Conservation (phyloP, 2,329 filamentous ascomycete genomes). For the Colletotrichum endophyticum region DNA sequence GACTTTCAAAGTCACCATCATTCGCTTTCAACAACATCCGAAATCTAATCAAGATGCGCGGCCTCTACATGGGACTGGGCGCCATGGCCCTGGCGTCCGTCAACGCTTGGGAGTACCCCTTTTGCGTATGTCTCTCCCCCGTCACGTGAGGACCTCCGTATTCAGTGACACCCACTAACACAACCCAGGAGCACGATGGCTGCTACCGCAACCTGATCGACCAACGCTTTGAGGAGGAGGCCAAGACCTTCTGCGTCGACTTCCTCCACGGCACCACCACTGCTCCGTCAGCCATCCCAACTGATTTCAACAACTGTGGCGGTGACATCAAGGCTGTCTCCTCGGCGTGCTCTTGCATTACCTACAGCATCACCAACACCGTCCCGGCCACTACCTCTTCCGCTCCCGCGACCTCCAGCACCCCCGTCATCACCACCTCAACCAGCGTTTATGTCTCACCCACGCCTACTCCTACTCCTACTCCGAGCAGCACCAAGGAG, state of each 20-base stretch:
- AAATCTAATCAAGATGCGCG: constrained; percentile 35
- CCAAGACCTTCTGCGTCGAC: constrained; percentile 34
- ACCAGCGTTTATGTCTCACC: not conserved
- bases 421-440: not conserved
- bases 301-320: constrained; percentile 34
- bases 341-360: constrained; percentile 43
- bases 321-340: constrained; percentile 23
- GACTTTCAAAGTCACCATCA: constrained; percentile 14
- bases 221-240: constrained; percentile 31
- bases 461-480: not conserved
- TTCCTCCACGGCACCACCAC: constrained; percentile 34
- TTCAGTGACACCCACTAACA: not conserved
- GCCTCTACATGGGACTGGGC: constrained; percentile 29
- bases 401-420: not conserved
- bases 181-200: constrained; percentile 30
- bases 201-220: constrained; percentile 41
- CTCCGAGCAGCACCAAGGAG: not conserved
- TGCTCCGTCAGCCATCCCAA: constrained; percentile 30
- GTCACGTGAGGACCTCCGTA: not conserved
- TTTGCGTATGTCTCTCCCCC: constrained; percentile 24
- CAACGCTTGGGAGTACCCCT: constrained; percentile 30
- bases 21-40: constrained; percentile 30
- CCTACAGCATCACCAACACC: constrained; percentile 26
- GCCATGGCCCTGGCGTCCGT: constrained; percentile 34
- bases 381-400: not conserved